Evolutionary conservation across 2,329 filamentous ascomycete genomes (phyloP).

Genomic region (Colletotrichum somersetense): DNA sequence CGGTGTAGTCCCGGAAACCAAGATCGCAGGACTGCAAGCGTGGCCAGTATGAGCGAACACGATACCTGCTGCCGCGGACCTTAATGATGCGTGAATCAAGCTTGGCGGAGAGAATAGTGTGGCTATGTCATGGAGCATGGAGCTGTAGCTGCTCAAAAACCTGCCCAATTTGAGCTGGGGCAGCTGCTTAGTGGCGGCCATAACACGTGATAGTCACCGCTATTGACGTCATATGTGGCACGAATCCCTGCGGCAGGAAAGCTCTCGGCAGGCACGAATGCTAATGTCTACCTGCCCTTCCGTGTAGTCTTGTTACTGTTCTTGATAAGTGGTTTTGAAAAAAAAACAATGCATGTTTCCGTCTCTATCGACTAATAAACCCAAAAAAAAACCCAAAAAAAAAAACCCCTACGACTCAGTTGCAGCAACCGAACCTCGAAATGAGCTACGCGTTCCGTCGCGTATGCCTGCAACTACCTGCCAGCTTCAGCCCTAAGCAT

Average conservation of each 20-base stretch:
- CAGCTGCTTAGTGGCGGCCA: background rate
- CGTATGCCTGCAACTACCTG: slow-evolving; percentile 42
- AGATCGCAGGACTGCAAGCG: background rate
- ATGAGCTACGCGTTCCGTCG: slow-evolving; percentile 44
- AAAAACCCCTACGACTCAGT: background rate
- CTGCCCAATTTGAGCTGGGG: background rate
- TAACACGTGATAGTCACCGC: slow-evolving; percentile 14
- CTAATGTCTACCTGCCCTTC: background rate
- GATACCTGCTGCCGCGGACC: slow-evolving; percentile 7
- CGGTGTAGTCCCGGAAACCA: background rate
- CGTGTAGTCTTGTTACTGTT: background rate
- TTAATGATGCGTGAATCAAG: slow-evolving; percentile 23
- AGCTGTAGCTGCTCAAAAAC: slow-evolving; percentile 5
- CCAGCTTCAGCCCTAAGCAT: slow-evolving; percentile 33
- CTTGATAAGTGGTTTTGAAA: too few species aligned
- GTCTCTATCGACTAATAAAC: background rate
- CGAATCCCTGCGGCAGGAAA: background rate
- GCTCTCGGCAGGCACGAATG: background rate
- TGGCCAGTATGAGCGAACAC: background rate
- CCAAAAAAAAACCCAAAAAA: background rate
- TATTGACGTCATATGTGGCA: slow-evolving; percentile 26
- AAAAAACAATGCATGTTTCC: background rate
- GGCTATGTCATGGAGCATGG: slow-evolving; percentile 7
- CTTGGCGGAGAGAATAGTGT: slow-evolving; percentile 6
- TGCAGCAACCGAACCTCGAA: background rate